phyloP scores from a whole-genome alignment of 2,329 filamentous ascomycete species.

The Laburnicola sp. region DNA sequence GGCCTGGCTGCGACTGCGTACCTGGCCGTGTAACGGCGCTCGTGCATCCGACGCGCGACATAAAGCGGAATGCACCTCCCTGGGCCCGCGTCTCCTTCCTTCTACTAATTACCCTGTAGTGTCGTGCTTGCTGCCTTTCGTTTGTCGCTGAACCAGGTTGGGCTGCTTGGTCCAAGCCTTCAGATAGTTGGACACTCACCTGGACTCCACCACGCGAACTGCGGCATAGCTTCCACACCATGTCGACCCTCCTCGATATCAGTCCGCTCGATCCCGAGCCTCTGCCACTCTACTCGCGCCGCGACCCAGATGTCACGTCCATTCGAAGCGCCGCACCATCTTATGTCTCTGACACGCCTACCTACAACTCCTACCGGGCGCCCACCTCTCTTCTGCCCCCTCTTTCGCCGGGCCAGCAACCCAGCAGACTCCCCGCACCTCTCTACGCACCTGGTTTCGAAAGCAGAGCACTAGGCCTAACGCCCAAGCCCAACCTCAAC shows the following conservation, averaged over 20 bases:
- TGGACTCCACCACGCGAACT: neutral
- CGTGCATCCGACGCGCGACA: constrained; percentile 11
- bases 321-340: constrained; percentile 70
- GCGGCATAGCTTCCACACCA: constrained; percentile 10
- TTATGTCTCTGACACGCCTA: constrained; percentile 67
- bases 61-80: constrained; percentile 17
- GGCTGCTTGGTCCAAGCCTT: neutral
- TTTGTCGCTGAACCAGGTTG: neutral
- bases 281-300: constrained; percentile 34
- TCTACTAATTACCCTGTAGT: neutral
- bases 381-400: constrained; percentile 21
- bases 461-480: constrained; percentile 18
- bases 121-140: neutral
- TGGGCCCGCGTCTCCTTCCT: neutral
- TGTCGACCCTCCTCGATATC: constrained; percentile 33
- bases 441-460: constrained; percentile 34
- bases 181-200: neutral
- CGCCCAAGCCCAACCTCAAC: constrained; percentile 51
- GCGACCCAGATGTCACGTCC: constrained; percentile 68
- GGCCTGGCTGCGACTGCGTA: constrained; percentile 5
- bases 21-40: constrained; percentile 9
- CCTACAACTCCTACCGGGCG: constrained; percentile 60
- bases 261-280: constrained; percentile 30
- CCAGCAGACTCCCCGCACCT: constrained; percentile 24
- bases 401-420: constrained; percentile 14